Evolutionary conservation across 2,329 filamentous ascomycete species (phyloP).

Genomic region (Endocalyx cinctus): DNA sequence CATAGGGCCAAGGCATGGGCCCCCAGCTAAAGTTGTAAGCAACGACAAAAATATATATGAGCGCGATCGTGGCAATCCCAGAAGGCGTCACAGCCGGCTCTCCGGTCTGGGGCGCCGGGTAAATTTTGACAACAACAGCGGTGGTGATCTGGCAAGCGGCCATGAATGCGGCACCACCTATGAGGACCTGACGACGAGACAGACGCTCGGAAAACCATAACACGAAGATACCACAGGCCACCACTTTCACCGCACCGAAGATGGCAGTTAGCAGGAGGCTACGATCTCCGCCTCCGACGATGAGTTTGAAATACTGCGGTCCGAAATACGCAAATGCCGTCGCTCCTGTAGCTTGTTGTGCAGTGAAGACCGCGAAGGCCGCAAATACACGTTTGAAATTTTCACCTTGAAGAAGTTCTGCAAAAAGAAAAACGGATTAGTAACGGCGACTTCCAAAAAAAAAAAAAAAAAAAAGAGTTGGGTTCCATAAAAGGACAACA

Average conservation of each 20-base stretch:
- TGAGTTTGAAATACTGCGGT: conserved; percentile 49
- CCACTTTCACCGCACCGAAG: conserved; percentile 49
- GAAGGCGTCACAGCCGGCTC: conserved; percentile 29
- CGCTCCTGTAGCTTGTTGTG: conserved; percentile 49
- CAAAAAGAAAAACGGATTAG: background rate
- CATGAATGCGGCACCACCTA: conserved; percentile 40
- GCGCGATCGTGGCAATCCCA: conserved; percentile 44
- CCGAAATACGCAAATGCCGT: conserved; percentile 52
- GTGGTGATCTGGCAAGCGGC: conserved; percentile 39
- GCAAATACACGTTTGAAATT: conserved; percentile 39
- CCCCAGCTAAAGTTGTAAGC: conserved; percentile 48
- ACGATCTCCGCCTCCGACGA: conserved; percentile 40
- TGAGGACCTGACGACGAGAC: conserved; percentile 36
- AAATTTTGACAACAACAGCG: conserved; percentile 38
- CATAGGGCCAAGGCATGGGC: conserved; percentile 46
- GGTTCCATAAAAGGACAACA: background rate
- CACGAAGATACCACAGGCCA: conserved; percentile 46
- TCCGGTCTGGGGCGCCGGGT: conserved; percentile 24
- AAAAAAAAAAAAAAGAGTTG: too few species aligned
- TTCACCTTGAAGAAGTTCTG: conserved; percentile 40
- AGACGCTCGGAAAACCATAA: conserved; percentile 47
- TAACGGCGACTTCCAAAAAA: too few species aligned
- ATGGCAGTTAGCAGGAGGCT: conserved; percentile 47
- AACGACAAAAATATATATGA: conserved; percentile 53
- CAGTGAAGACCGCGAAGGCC: conserved; percentile 43